Evolutionary conservation across 192 early-diverging fungal genomes (phyloP), one percentile per base, ranked within the genome.

Genomic region (Coemansia sp.): DNA sequence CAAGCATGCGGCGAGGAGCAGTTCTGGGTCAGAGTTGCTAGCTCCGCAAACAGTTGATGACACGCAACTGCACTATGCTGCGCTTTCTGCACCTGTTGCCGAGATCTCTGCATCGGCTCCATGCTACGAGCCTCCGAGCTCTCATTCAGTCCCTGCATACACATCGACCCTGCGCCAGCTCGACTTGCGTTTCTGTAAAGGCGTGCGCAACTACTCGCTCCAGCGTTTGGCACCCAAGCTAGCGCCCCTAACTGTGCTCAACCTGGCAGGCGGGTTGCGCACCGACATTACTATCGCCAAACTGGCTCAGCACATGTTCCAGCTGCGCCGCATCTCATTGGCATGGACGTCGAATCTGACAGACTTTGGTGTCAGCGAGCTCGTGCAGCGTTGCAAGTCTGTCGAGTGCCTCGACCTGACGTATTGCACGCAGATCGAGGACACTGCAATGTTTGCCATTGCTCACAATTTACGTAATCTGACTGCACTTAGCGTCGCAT

Each of bases 231-330:
- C 83, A 21, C 83, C 82, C 37, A 64, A 68, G 26, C 76, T 87
- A 14, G 54, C 71, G 0, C 56, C 75, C 25, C 61, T 87, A 0
- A 61, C 41, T 11, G 69, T 70, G 50, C 75, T 87, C 19, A 84
- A 85, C 61, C 73, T 87, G 29, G 82, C 82, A 3, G 85, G 85
- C 8, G 84, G 85, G 5, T 61, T 75, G 48, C 79, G 85, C 14
- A 72, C 74, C 38, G 85, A 85, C 57, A 87, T 87, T 27, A 81
- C 82, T 37, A 72, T 87, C 29, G 81, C 83, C 73, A 87, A 85
- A 71, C 55, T 85, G 10, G 68, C 80, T 4, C 72, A 76, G 65
- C 78, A 82, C 62, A 76, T 77, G 72, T 50, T 29, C 16, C 65
- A 65, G 6, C 64, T 87, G 57, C 75, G 66, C 6, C 72, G 84